A percentile compares a stretch with the other conserved stretches of the same genome.
phyloP scores from a whole-genome alignment of 495 filamentous ascomycete genomes.

The Aspergillus leporis region DNA sequence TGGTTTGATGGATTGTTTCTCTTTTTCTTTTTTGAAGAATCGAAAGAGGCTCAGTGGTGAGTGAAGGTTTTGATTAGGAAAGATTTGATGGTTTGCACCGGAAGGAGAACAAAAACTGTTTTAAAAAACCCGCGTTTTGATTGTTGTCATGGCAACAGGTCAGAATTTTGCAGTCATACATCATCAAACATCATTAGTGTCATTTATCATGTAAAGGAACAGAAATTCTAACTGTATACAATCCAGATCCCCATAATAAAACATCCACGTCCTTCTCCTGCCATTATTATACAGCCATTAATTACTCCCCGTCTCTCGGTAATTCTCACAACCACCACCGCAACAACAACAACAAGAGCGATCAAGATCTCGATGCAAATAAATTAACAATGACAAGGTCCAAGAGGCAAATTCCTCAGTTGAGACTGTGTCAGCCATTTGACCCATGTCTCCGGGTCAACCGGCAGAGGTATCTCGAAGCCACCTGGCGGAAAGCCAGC shows the following conservation, averaged over 20 bases:
- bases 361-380: not conserved
- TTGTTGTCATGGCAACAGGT: conserved; percentile 48
- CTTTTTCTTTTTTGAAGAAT: not conserved
- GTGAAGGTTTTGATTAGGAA: conserved; percentile 3
- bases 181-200: not conserved
- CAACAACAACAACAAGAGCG: not conserved
- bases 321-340: not conserved
- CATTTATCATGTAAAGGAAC: not conserved
- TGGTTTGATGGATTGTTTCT: not conserved
- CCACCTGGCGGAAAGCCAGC: not conserved
- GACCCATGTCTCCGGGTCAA: not conserved
- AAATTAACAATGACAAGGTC: not conserved
- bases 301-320: not conserved
- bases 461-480: not conserved
- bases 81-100: conserved; percentile 3
- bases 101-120: conserved; percentile 15
- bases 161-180: conserved; percentile 3
- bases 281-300: not conserved
- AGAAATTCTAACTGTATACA: not conserved
- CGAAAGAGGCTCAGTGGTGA: not conserved
- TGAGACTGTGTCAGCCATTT: no score
- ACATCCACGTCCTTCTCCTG: not conserved
- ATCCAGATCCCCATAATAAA: not conserved
- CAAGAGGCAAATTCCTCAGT: not conserved
- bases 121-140: conserved; percentile 33